Conservation (phyloP, 2,329 filamentous ascomycete genomes). For the Aspergillus persii region DNA sequence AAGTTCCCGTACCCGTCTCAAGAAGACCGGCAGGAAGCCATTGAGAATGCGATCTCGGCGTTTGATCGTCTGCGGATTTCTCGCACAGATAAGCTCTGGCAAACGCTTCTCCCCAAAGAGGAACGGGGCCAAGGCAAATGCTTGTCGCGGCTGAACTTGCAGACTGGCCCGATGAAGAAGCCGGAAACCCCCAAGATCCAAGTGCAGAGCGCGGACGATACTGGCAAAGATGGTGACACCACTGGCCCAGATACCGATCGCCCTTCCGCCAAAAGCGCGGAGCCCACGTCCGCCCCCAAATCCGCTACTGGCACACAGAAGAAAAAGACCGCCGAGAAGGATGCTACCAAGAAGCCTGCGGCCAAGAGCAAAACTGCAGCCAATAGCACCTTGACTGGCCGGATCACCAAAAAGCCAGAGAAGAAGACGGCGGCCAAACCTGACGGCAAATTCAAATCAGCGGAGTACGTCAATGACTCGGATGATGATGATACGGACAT, state of each 20-base stretch:
- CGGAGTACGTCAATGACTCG: constrained; percentile 54
- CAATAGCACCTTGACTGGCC: constrained; percentile 47
- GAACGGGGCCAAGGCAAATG: constrained; percentile 62
- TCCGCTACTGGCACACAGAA: constrained; percentile 31
- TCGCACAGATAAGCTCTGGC: constrained; percentile 61
- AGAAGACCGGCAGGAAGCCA: constrained; percentile 57
- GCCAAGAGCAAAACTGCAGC: constrained; percentile 50
- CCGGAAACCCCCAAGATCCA: constrained; percentile 38
- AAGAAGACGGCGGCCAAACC: constrained; percentile 36
- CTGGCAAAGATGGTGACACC: constrained; percentile 32
- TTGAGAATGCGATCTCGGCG: constrained; percentile 61
- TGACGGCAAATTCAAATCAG: constrained; percentile 52
- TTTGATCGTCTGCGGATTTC: constrained; percentile 62
- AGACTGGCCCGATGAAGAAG: constrained; percentile 40
- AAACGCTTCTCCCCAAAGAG: constrained; percentile 58
- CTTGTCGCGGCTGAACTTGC: constrained; percentile 58
- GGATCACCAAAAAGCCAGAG: constrained; percentile 47
- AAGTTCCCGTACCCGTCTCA: constrained; percentile 57
- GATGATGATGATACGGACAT: constrained; percentile 49
- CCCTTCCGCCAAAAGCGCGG: constrained; percentile 25
- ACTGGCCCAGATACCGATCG: constrained; percentile 40
- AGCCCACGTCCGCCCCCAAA: constrained; percentile 25
- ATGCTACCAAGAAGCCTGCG: constrained; percentile 43
- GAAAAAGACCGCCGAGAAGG: constrained; percentile 40
- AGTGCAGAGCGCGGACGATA: constrained; percentile 36